These are phyloP conservation scores for Trichoderma sp. DNA, from an alignment of 2,329 filamentous ascomycete species.

Conservation along the genomic window DNA sequence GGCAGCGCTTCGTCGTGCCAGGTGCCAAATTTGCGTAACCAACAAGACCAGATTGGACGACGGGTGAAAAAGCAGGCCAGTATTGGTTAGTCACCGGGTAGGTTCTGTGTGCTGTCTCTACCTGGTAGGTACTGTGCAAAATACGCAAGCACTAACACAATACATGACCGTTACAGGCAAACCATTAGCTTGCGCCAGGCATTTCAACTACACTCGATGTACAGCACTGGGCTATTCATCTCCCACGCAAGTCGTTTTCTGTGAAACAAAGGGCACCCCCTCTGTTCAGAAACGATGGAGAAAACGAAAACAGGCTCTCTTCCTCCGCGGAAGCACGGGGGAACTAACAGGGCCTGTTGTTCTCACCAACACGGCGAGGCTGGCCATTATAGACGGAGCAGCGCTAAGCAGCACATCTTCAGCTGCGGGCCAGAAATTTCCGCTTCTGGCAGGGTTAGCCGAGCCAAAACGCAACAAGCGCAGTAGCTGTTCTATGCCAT, in stretches of 20 bases:
- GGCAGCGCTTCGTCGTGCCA: background rate
- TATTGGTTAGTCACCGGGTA: background rate
- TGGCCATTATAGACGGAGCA: background rate
- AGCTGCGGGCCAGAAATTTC: conserved; percentile 3
- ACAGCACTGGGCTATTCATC: background rate
- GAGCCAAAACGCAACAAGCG: background rate
- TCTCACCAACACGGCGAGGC: background rate
- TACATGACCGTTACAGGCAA: background rate
- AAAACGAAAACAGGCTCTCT: background rate
- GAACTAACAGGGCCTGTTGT: background rate
- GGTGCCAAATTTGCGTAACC: background rate
- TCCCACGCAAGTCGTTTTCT: background rate
- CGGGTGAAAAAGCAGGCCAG: background rate
- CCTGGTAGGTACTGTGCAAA: too few relatives aligned
- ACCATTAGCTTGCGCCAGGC: background rate
- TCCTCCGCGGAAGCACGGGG: conserved; percentile 13
- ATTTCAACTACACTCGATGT: background rate
- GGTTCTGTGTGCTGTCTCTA: background rate
- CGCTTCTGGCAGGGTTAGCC: conserved; percentile 17
- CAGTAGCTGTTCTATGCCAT: background rate
- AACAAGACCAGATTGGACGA: background rate
- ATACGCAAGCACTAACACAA: background rate
- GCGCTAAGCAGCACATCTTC: conserved; percentile 8
- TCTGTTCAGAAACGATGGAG: background rate
- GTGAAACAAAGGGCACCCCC: background rate